A percentile compares a stretch with the other conserved stretches of the same genome.
Evolutionary conservation across 169 alveolate species (phyloP).

Genomic region (Plasmodium fragile): DNA sequence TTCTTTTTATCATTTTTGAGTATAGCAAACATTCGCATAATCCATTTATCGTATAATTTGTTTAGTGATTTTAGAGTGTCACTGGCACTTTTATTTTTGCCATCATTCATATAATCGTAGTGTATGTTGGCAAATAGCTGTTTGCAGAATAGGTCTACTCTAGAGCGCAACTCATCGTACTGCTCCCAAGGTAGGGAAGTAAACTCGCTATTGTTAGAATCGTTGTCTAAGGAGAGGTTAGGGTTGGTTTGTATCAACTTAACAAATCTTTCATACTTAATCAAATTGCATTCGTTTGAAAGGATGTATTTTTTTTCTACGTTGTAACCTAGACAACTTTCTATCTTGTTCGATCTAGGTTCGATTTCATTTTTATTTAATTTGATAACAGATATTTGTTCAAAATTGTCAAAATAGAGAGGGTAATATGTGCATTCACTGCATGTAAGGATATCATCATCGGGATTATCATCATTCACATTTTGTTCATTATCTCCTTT

Average conservation of each 20-base stretch:
- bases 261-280: conserved; percentile 69
- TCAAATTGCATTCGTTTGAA: conserved; percentile 63
- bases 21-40: conserved; percentile 76
- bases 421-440: conserved; percentile 41
- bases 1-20: conserved; percentile 72
- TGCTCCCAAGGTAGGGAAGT: conserved; percentile 72
- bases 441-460: not conserved
- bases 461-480: not conserved
- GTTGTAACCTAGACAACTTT: conserved; percentile 77
- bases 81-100: conserved; percentile 67
- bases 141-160: conserved; percentile 64
- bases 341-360: conserved; percentile 73
- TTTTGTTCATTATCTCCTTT: not conserved
- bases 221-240: conserved; percentile 44
- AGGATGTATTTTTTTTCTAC: conserved; percentile 72
- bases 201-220: conserved; percentile 14
- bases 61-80: conserved; percentile 54
- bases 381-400: conserved; percentile 76
- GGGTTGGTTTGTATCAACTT: conserved; percentile 66
- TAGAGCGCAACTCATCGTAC: conserved; percentile 70
- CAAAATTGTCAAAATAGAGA: conserved; percentile 64
- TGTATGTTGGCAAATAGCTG: conserved; percentile 64
- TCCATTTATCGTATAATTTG: conserved; percentile 75
- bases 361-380: conserved; percentile 64
- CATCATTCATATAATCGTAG: conserved; percentile 75